Evolutionary conservation across 1,139 yeast genomes (phyloP), one percentile per base, ranked within the genome.

Genomic region (Sugiyamaella neomexicana): DNA sequence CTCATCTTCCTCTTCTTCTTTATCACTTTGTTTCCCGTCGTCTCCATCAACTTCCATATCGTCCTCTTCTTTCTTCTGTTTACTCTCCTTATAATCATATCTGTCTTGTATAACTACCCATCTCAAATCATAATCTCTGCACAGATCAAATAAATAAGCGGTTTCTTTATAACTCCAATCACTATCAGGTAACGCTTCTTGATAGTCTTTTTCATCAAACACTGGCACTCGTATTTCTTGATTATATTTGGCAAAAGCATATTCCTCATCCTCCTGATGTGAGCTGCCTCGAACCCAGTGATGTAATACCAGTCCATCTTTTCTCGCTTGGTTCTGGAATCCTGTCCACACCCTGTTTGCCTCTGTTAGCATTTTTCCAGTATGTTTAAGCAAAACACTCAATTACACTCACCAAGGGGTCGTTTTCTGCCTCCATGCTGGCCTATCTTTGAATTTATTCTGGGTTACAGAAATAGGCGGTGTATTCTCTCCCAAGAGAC

Each of bases 91-190:
- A 55, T 69, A 79, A 25, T 74, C 75, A 68, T 83, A 91, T 59
- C 97, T 74, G 65, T 93, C 99, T 58, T 80, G 76, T 10, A 93
- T 81, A 1, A 90, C 84, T 9, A 86, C 81, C 98, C 99, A 93
- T 60, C 95, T 81, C 65, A 93, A 76, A 66, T 93, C 98, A 66
- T 81, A 91, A 1, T 78, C 79, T 39, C 75, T 71, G 59, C 96
- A 88, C 36, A 89, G 72, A 1, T 83, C 86, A 69, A 91, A 89
- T 25, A 93, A 72, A 58, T 86, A 82, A 49, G 75, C 74, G 0
- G 97, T 89, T 68, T 93, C 98, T 44, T 84, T 84, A 63, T 78
- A 88, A 1, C 81, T 73, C 97, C 98, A 91, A 16, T 68, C 72
- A 38, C 73, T 74, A 50, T 64, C 48, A 25, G 70, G 69, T 29